Evolutionary conservation across 768 basidiomycete species (phyloP), one percentile per base, ranked within the genome.

Genomic region (Leccinum disarticulatum): DNA sequence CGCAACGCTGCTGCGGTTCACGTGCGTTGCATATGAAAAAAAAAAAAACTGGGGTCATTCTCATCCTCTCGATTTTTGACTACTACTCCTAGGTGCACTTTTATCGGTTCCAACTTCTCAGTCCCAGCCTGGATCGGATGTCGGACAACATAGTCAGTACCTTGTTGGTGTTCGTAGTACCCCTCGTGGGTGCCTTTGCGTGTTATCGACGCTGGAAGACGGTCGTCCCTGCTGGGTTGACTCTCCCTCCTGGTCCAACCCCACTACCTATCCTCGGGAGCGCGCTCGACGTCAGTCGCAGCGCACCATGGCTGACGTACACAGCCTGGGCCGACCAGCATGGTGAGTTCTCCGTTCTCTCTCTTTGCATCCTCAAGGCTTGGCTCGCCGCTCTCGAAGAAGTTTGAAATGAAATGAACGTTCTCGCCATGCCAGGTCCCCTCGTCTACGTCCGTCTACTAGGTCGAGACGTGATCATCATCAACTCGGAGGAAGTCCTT

Each of bases 201-300:
- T 58, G 48, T 22, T 31, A 27, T 15, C 52, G 13, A 9, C 36
- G 46, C 17, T 36, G 28, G 46, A 13, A 52, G 15, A 27, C 41
- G 11, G 7, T 9, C 6, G 17, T 13, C 15, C 22, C 33, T 28
- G 48, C 2, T 1, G 47, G 47, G 3, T 38, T 51, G 15, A 47
- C 41, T 27, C 59, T 57, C 1, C 65, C 65, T 25, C 65, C 65
- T 10, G 65, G 65, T 13, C 65, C 65, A 8, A 8, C 25, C 8
- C 22, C 49, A 3, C 31, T 66, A 5, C 65, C 65, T 10, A 15
- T 66, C 13, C 14, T 65, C 7, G 65, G 65, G 17, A 64, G 54
- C 31, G 64, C 46, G 22, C 50, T 60, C 17, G 61, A 57, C 9
- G 27, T 66, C 28, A 33, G 60, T 47, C 46, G 41, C 25, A 35